phyloP scores from a whole-genome alignment of 2,329 filamentous ascomycete species.

The Stachybotrys elegans region DNA sequence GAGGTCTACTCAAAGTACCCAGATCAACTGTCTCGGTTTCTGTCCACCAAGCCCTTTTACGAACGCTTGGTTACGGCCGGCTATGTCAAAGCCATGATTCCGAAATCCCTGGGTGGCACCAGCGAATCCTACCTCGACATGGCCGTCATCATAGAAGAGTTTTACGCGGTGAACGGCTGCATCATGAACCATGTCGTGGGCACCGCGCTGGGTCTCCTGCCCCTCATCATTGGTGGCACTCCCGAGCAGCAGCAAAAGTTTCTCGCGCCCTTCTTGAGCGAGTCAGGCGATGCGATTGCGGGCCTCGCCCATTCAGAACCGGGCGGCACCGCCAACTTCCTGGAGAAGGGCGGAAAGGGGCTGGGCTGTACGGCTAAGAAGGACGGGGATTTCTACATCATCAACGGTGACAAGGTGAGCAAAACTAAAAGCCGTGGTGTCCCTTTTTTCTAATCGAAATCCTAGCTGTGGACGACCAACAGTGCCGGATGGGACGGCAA shows the following conservation, averaged over 20 bases:
- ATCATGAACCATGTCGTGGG: slow-evolving; percentile 44
- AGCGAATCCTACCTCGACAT: slow-evolving; percentile 39
- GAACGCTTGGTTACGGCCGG: background rate
- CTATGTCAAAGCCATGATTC: slow-evolving; percentile 41
- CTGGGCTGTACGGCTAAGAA: slow-evolving; percentile 11
- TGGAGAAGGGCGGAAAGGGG: background rate
- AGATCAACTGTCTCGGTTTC: slow-evolving; percentile 7
- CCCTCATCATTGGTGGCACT: slow-evolving; percentile 39
- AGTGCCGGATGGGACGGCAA: slow-evolving; percentile 46
- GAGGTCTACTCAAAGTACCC: too few species aligned
- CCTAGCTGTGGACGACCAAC: slow-evolving; percentile 51
- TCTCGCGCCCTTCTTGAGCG: slow-evolving; percentile 9
- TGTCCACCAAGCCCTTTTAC: slow-evolving; percentile 2
- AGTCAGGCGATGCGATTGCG: slow-evolving; percentile 40
- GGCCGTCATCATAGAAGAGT: slow-evolving; percentile 46
- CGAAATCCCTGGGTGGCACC: slow-evolving; percentile 38
- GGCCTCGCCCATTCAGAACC: slow-evolving; percentile 48
- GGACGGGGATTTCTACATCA: slow-evolving; percentile 44
- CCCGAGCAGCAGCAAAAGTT: slow-evolving; percentile 30
- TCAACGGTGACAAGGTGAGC: slow-evolving; percentile 45
- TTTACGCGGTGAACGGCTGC: slow-evolving; percentile 46
- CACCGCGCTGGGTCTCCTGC: slow-evolving; percentile 46
- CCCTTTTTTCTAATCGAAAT: too few species aligned
- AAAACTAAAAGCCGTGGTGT: too few species aligned
- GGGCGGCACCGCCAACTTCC: slow-evolving; percentile 33